Evolutionary conservation across 1,139 yeast species (phyloP).

Genomic region (Yamadazyma songkhlaensis): DNA sequence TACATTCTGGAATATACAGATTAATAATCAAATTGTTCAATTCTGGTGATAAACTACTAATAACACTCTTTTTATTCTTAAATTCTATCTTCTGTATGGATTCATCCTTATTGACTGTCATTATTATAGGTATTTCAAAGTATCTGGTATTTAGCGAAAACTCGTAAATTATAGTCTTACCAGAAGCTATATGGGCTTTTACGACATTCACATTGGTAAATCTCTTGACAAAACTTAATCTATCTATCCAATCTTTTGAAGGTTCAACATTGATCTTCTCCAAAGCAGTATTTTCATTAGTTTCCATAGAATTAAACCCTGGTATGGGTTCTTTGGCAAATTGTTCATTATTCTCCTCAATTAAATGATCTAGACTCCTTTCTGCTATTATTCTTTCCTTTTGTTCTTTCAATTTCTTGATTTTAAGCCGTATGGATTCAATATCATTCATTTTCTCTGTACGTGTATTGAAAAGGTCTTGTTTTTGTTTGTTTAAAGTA

Average conservation of each 20-base stretch:
- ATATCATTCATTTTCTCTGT: slow-evolving; percentile 17
- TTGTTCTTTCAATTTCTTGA: slow-evolving; percentile 17
- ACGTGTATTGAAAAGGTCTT: slow-evolving; percentile 21
- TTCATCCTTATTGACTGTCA: slow-evolving; percentile 2
- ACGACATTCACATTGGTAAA: slow-evolving; percentile 13
- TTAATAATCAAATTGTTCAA: neutral
- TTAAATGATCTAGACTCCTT: slow-evolving; percentile 18
- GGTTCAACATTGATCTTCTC: slow-evolving; percentile 33
- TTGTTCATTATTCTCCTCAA: slow-evolving; percentile 23
- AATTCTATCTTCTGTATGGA: neutral
- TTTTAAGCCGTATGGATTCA: slow-evolving; percentile 19
- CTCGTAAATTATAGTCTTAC: neutral
- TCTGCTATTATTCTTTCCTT: slow-evolving; percentile 16
- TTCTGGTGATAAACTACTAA: slow-evolving; percentile 11
- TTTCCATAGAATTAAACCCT: slow-evolving; percentile 9
- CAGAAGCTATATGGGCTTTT: neutral
- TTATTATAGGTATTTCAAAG: slow-evolving; percentile 2
- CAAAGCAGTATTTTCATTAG: slow-evolving; percentile 21
- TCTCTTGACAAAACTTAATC: slow-evolving; percentile 24
- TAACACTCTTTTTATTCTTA: slow-evolving; percentile 1
- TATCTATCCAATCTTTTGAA: slow-evolving; percentile 31
- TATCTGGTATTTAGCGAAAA: neutral
- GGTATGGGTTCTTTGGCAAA: slow-evolving; percentile 10
- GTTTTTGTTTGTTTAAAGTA: slow-evolving; percentile 14
- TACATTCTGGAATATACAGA: neutral